Evolutionary conservation across 768 basidiomycete genomes (phyloP).

Genomic region (Hebeloma cylindrosporum): DNA sequence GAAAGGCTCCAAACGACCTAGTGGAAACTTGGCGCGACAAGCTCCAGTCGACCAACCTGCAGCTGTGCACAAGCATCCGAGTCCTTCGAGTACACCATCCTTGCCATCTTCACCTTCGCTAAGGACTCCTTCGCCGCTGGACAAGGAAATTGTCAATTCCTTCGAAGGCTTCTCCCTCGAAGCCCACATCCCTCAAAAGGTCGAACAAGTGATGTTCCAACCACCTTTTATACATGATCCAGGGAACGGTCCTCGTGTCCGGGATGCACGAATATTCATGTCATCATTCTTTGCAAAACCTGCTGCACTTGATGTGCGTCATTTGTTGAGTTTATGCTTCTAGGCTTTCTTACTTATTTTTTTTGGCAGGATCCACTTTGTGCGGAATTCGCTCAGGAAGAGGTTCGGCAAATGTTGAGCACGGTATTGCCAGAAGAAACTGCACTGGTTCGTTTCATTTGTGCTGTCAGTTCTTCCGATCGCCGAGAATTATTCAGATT

Average conservation of each 20-base stretch:
- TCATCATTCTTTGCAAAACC: conserved; percentile 67
- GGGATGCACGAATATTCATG: conserved; percentile 65
- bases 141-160: conserved; percentile 1
- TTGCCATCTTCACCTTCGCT: conserved; percentile 20
- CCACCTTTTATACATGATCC: conserved; percentile 73
- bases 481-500: conserved; percentile 41
- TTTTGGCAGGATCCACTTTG: conserved; percentile 55
- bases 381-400: conserved; percentile 75
- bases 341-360: neutral
- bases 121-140: conserved; percentile 19
- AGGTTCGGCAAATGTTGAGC: conserved; percentile 70
- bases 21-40: neutral
- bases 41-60: neutral
- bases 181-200: conserved; percentile 8
- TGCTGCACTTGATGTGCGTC: conserved; percentile 50
- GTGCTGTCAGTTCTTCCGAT: neutral
- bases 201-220: conserved; percentile 31
- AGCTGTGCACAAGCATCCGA: neutral
- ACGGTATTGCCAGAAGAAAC: conserved; percentile 70
- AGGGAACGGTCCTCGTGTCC: conserved; percentile 77
- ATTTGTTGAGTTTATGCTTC: neutral
- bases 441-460: conserved; percentile 53
- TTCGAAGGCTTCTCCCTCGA: conserved; percentile 2
- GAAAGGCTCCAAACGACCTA: conserved; percentile 9
- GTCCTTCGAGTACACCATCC: conserved; percentile 17